Evolutionary conservation across 106 monocot genomes (phyloP), one percentile per base, ranked within the genome.

Genomic region (Alisma plantagoaquatica): DNA sequence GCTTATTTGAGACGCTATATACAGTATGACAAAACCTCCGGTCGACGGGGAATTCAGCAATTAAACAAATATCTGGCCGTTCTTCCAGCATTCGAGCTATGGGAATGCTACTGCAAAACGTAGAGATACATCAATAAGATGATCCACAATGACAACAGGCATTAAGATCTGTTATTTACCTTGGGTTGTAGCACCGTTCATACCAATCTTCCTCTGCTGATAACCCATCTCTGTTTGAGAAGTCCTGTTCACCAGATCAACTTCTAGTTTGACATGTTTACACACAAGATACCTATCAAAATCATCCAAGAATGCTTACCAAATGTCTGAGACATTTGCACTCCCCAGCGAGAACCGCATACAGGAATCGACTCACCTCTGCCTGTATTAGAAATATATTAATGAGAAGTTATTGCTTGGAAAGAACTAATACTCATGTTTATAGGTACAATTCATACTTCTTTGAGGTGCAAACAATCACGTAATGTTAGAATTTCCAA

Each of bases 381-480:
- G 62, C 68, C 83, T 83, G 49, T 23, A 70, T 23, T 10, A 31
- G 33, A 21, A 25, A 22, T 48, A 33, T 0, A 47, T 27, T 57
- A 17, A 6, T 7, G 35, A 38, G 6, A 38, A 6, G 31, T 33
- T 10, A 53, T 25, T 33, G 18, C 11, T 56, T 6, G 9, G 33
- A 1, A 31, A 19, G 5, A 14, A 5, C 19, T 8, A 33, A 35
- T 42, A 12, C 29, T 53, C 23, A 49, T 8, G 12, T 23, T 11
- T 15, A 23, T 33, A 10, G 1, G 35, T 23, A 15, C 46, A 17
- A 12, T 50, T 4, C 83, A 76, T 61, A 84, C 90, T 66, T 75
- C 80, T 71, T 70, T 90, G 43, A 90, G 84, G 71, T 90, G 72
- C 46, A 80, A 55, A 51, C 84, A 90, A 56, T 90, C 77, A 16